These are phyloP conservation scores for Bifiguratus adelaidae DNA, from an alignment of 192 early-diverging fungal genomes.

Conservation along the genomic window DNA sequence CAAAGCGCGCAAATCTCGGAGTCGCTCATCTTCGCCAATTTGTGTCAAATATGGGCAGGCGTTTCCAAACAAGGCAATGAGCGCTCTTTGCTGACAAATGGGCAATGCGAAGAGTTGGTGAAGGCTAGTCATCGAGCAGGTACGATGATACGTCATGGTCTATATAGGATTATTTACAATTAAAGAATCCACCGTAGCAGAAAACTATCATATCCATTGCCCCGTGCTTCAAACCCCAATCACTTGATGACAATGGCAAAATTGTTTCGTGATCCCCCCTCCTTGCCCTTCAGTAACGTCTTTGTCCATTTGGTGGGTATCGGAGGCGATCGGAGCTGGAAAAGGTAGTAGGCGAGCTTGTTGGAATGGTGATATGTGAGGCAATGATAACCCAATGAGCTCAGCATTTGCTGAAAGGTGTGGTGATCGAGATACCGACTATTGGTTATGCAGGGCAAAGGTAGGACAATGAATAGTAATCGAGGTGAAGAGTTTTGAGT, in stretches of 20 bases:
- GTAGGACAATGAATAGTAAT: conserved; percentile 67
- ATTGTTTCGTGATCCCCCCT: conserved; percentile 49
- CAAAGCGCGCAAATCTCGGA: too few relatives aligned
- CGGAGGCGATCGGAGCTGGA: conserved; percentile 14
- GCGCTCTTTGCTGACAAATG: too few relatives aligned
- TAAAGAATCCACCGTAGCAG: not conserved
- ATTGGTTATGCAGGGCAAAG: conserved; percentile 73
- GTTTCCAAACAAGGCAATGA: too few relatives aligned
- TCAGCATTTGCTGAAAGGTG: conserved; percentile 49
- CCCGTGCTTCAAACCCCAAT: not conserved
- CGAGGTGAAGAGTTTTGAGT: conserved; percentile 11
- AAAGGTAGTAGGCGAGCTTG: conserved; percentile 76
- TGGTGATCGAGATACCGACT: conserved; percentile 80
- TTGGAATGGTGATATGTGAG: conserved; percentile 51
- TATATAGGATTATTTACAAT: not conserved
- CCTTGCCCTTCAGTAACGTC: conserved; percentile 50
- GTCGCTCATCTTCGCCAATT: too few relatives aligned
- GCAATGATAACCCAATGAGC: conserved; percentile 50
- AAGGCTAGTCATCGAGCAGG: not conserved
- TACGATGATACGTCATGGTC: not conserved
- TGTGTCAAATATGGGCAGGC: too few relatives aligned
- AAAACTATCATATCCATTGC: not conserved
- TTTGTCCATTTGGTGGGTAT: conserved; percentile 38
- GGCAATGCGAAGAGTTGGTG: too few relatives aligned
- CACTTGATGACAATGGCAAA: conserved; percentile 49